Conservation (phyloP, 2,329 filamentous ascomycete genomes). For the Samsoniella hepiali region DNA sequence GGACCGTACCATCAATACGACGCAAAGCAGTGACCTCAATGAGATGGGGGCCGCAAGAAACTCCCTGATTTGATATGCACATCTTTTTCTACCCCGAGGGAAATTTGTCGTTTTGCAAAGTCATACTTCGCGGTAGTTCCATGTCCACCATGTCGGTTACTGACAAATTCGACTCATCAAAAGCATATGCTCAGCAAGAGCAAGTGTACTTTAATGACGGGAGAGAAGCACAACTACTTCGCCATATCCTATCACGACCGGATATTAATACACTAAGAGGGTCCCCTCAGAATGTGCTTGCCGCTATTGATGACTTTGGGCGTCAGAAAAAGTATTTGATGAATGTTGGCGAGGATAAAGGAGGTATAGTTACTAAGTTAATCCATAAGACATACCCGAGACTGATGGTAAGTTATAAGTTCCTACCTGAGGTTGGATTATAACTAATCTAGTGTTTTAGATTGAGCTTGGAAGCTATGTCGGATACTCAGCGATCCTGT, state of each 20-base stretch:
- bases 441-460: conserved; percentile 20
- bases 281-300: conserved; percentile 62
- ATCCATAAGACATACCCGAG: conserved; percentile 65
- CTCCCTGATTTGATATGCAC: not conserved
- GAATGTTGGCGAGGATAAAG: conserved; percentile 76
- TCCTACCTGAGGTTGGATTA: not conserved
- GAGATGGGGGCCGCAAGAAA: not conserved
- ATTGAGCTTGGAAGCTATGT: conserved; percentile 79
- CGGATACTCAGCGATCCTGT: conserved; percentile 77
- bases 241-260: conserved; percentile 62
- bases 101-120: too few relatives aligned
- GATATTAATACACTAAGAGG: conserved; percentile 61
- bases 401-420: conserved; percentile 49
- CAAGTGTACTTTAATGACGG: conserved; percentile 60
- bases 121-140: not conserved
- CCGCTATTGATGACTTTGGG: conserved; percentile 65
- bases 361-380: conserved; percentile 64
- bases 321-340: conserved; percentile 67
- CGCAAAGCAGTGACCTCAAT: not conserved
- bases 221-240: conserved; percentile 68
- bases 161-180: conserved; percentile 33
- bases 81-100: too few relatives aligned
- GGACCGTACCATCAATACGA: not conserved
- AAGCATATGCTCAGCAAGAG: conserved; percentile 43
- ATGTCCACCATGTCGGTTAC: not conserved